Conservation (phyloP, 129 eudicot species). For the Centrapalus pauciflorus region DNA sequence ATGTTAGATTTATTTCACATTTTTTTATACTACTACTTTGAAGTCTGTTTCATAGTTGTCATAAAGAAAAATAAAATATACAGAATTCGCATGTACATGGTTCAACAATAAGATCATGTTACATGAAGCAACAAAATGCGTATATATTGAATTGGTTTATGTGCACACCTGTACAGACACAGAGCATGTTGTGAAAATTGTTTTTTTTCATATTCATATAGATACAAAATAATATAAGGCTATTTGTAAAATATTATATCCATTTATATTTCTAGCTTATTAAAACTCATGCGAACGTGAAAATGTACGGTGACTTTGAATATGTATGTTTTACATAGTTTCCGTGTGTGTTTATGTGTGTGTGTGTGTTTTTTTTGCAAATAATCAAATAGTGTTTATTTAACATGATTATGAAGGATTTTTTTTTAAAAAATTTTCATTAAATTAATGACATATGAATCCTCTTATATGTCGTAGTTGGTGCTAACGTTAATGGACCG, state of each 20-base stretch:
- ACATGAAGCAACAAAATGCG: neutral
- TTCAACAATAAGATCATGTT: neutral
- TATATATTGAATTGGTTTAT: neutral
- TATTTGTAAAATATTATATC: neutral
- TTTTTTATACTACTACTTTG: neutral
- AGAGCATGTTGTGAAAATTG: neutral
- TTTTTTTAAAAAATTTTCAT: no score
- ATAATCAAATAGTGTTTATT: no score
- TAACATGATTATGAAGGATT: no score
- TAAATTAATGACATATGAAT: neutral
- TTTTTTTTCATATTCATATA: neutral
- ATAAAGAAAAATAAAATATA: neutral
- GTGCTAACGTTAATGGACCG: slow-evolving; percentile 32
- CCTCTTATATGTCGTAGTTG: neutral
- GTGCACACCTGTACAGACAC: no score
- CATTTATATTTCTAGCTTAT: neutral
- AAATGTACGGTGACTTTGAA: no score
- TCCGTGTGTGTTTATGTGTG: no score
- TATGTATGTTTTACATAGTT: no score
- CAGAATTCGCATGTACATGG: neutral
- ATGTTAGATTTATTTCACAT: neutral
- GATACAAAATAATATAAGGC: neutral
- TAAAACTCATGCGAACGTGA: no score
- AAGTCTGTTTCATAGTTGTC: no score
- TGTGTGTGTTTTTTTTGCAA: neutral